phyloP scores from a whole-genome alignment of 2,329 filamentous ascomycete species.

The Zymoseptoria tritici region DNA sequence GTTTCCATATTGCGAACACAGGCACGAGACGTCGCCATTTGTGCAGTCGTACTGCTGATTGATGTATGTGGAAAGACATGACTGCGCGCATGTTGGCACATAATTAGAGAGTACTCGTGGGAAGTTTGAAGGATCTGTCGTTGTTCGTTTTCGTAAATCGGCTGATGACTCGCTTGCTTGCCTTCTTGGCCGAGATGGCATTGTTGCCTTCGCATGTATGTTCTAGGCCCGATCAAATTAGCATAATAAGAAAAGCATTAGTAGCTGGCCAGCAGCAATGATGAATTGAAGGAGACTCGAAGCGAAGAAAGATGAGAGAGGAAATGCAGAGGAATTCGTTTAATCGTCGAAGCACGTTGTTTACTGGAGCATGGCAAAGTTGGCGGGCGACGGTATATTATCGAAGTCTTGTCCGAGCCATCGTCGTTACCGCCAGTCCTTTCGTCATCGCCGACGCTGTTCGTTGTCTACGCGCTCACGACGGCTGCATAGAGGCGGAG shows the following conservation, averaged over 20 bases:
- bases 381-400: background rate
- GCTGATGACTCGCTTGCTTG: constrained; percentile 1
- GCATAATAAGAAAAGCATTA: constrained; percentile 2
- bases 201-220: background rate
- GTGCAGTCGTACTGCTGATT: constrained; percentile 17
- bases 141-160: constrained; percentile 1
- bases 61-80: constrained; percentile 23
- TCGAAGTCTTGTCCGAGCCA: background rate
- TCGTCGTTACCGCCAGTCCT: constrained; percentile 10
- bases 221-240: background rate
- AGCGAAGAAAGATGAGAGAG: constrained; percentile 2
- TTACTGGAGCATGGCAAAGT: constrained; percentile 3
- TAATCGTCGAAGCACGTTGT: constrained; percentile 1
- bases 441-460: constrained; percentile 10
- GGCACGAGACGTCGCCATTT: constrained; percentile 18
- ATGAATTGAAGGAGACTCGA: constrained; percentile 6
- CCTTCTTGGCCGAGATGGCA: background rate
- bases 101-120: constrained; percentile 15
- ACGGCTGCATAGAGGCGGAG: constrained; percentile 9
- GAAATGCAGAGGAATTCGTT: constrained; percentile 20
- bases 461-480: constrained; percentile 11
- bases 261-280: constrained; percentile 24
- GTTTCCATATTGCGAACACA: constrained; percentile 27
- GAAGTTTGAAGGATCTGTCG: constrained; percentile 5
- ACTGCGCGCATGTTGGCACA: constrained; percentile 25